Percentiles rank a stretch among this genome's conserved stretches.
These are phyloP conservation scores for Pleurotus platypus DNA, from an alignment of 768 basidiomycete genomes.

Conservation along the genomic window DNA sequence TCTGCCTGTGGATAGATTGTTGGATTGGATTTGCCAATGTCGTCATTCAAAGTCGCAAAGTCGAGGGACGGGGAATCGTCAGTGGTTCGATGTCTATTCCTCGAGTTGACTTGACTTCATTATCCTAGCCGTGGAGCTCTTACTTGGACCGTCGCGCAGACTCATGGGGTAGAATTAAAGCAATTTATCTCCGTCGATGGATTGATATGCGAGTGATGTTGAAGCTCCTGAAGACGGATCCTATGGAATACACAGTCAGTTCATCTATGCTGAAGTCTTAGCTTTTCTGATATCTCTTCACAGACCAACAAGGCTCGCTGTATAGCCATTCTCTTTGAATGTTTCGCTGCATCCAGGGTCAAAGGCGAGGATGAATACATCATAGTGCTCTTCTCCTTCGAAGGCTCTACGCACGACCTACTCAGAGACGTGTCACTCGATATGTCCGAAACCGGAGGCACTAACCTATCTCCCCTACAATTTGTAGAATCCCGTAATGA, in stretches of 20 bases:
- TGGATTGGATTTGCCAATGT: conserved; percentile 74
- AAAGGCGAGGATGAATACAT: conserved; percentile 60
- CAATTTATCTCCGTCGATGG: conserved; percentile 48
- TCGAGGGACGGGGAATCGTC: conserved; percentile 15
- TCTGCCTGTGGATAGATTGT: conserved; percentile 61
- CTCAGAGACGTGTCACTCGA: conserved; percentile 30
- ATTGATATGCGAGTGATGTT: conserved; percentile 63
- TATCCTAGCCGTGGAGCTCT: conserved; percentile 39
- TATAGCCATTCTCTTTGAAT: conserved; percentile 49
- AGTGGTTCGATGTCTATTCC: conserved; percentile 4
- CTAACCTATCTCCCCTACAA: conserved; percentile 24
- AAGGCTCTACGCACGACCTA: conserved; percentile 50
- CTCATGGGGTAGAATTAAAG: conserved; percentile 53
- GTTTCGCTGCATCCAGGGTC: conserved; percentile 41
- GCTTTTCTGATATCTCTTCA: not conserved
- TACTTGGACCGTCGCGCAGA: conserved; percentile 51
- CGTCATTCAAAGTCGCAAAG: conserved; percentile 32
- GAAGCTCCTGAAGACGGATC: conserved; percentile 53
- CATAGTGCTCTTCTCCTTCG: conserved; percentile 54
- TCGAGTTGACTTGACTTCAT: not conserved
- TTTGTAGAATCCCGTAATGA: conserved; percentile 29
- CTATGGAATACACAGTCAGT: conserved; percentile 56
- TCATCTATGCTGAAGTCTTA: not conserved
- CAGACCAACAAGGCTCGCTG: conserved; percentile 48
- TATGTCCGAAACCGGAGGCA: conserved; percentile 18